A percentile compares a stretch with the other conserved stretches of the same genome.
These are phyloP conservation scores for Skeletonema grethae DNA, from an alignment of 108 stramenopile species.

Conservation along the genomic window DNA sequence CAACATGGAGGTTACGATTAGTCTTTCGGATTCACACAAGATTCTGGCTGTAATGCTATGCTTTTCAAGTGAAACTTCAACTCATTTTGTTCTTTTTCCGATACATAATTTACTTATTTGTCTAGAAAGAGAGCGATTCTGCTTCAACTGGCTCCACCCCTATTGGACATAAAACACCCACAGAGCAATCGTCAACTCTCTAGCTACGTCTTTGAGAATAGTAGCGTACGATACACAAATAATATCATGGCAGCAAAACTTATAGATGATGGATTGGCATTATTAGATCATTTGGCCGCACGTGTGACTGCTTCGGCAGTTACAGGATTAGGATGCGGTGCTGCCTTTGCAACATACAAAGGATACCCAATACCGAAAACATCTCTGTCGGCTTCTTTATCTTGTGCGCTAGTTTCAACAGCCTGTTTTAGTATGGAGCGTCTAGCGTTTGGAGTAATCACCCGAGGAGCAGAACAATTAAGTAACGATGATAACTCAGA, in stretches of 20 bases:
- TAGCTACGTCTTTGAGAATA: too few relatives aligned
- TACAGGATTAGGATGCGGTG: conserved; percentile 55
- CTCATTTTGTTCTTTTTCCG: too few relatives aligned
- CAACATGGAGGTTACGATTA: too few relatives aligned
- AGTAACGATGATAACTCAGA: conserved; percentile 13
- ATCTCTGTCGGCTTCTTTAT: conserved; percentile 47
- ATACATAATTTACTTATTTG: too few relatives aligned
- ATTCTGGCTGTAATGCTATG: too few relatives aligned
- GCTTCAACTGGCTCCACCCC: too few relatives aligned
- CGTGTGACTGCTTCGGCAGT: conserved; percentile 56
- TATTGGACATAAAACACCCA: too few relatives aligned
- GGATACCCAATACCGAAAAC: conserved; percentile 56
- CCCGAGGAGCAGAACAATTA: conserved; percentile 6
- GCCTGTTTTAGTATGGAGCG: conserved; percentile 68
- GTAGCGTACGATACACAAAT: not conserved
- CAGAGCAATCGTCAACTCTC: too few relatives aligned
- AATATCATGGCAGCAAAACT: not conserved
- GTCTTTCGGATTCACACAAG: too few relatives aligned
- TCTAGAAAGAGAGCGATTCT: too few relatives aligned
- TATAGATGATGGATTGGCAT: conserved; percentile 21
- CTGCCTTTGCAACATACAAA: conserved; percentile 44
- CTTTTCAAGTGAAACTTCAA: too few relatives aligned
- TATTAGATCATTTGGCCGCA: conserved; percentile 50
- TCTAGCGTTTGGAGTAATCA: conserved; percentile 37
- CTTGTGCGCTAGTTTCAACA: conserved; percentile 70